Percentiles rank a stretch among this genome's conserved stretches.
phyloP scores from a whole-genome alignment of 495 filamentous ascomycete genomes.

The Sphaerosporella brunnea region DNA sequence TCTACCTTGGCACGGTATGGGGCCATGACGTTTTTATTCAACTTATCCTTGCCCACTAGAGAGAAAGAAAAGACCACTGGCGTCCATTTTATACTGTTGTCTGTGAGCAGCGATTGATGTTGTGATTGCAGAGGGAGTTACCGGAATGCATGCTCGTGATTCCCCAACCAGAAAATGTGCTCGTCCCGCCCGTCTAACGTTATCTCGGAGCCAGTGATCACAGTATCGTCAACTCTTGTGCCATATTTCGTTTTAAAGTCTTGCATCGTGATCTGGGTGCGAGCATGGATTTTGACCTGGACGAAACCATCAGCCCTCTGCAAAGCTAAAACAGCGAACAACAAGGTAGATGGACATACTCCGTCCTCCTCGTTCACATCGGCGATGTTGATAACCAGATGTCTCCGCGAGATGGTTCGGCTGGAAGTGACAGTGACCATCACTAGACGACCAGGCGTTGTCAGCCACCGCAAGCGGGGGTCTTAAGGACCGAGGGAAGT shows the following conservation, averaged over 20 bases:
- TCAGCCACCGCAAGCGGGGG: no score
- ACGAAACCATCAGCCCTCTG: background rate
- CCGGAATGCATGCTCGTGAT: slow-evolving; percentile 28
- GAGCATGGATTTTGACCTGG: slow-evolving; percentile 41
- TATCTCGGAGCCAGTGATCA: slow-evolving; percentile 39
- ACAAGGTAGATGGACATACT: slow-evolving; percentile 34
- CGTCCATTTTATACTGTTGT: slow-evolving; percentile 57
- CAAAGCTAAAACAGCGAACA: background rate
- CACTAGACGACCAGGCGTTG: slow-evolving; percentile 31
- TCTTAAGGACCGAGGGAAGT: background rate
- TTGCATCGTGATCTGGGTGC: slow-evolving; percentile 45
- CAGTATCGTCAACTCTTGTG: slow-evolving; percentile 54
- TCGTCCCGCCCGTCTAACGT: slow-evolving; percentile 32
- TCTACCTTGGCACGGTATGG: slow-evolving; percentile 48
- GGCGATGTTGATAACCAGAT: slow-evolving; percentile 60
- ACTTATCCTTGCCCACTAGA: slow-evolving; percentile 55
- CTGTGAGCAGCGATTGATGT: background rate
- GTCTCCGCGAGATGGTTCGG: slow-evolving; percentile 72
- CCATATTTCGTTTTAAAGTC: slow-evolving; percentile 64
- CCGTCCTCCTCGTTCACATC: slow-evolving; percentile 48
- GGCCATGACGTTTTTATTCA: slow-evolving; percentile 46
- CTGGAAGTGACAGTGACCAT: slow-evolving; percentile 43
- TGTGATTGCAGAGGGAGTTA: no score
- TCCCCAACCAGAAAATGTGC: slow-evolving; percentile 32
- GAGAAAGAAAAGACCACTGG: slow-evolving; percentile 68